Conservation (phyloP, 306 rosid genomes). For the Ziziphus jujuba region DNA sequence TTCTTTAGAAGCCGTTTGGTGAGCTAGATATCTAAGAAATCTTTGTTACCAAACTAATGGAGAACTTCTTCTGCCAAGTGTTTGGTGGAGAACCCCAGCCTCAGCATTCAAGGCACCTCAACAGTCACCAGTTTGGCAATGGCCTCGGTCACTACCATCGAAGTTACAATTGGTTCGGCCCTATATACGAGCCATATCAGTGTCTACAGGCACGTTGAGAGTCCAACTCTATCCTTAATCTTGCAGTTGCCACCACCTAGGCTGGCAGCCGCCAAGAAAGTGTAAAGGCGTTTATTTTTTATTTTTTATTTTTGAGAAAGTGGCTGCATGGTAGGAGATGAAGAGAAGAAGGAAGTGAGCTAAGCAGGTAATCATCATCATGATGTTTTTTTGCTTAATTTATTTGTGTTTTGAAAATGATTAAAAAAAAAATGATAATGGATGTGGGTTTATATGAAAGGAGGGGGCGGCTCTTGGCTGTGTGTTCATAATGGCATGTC, state of each 20-base stretch:
- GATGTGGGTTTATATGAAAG: background rate
- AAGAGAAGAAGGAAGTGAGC: background rate
- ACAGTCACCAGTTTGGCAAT: conserved; percentile 62
- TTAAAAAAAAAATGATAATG: no score
- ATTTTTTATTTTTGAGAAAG: no score
- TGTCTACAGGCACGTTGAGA: conserved; percentile 13
- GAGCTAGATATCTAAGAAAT: conserved; percentile 64
- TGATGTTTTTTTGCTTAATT: background rate
- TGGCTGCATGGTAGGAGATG: conserved; percentile 22
- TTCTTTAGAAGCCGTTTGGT: no score
- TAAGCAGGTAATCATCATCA: background rate
- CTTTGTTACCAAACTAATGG: conserved; percentile 42
- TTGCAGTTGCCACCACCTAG: conserved; percentile 12
- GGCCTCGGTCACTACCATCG: conserved; percentile 36
- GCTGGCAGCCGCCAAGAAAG: conserved; percentile 47
- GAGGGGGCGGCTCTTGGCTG: no score
- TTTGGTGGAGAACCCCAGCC: conserved; percentile 43
- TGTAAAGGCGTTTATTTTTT: conserved; percentile 44
- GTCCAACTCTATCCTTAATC: conserved; percentile 50
- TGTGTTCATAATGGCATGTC: no score
- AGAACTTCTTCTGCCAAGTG: conserved; percentile 54
- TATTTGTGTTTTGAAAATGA: background rate
- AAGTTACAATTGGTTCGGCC: conserved; percentile 63
- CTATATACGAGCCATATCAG: conserved; percentile 60
- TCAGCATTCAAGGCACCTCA: conserved; percentile 36